phyloP scores from a whole-genome alignment of 352 stramenopile genomes.

The Globisporangium paroecandrum region DNA sequence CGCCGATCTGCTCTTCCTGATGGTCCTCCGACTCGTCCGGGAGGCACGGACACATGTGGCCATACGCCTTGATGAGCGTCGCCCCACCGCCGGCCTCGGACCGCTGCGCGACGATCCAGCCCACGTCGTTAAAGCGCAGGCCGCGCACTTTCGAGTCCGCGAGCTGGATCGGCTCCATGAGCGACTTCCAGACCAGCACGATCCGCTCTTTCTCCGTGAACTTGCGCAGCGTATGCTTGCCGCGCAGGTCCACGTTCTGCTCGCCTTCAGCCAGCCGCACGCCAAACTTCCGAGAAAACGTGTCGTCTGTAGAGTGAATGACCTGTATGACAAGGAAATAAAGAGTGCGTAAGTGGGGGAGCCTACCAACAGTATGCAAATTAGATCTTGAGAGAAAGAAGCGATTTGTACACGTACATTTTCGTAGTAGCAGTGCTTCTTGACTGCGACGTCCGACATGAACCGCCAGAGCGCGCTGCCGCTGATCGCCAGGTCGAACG shows the following conservation, averaged over 20 bases:
- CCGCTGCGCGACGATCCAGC: constrained; percentile 23
- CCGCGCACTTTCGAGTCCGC: constrained; percentile 28
- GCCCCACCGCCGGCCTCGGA: background rate
- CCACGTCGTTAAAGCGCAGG: constrained; percentile 30
- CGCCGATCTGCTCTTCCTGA: constrained; percentile 32
- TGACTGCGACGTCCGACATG: constrained; percentile 17
- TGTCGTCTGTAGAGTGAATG: constrained; percentile 2
- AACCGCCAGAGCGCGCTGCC: constrained; percentile 22
- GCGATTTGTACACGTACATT: constrained; percentile 5
- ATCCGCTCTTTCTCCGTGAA: constrained; percentile 27
- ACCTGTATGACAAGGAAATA: background rate
- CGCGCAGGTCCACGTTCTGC: constrained; percentile 34
- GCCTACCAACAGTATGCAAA: background rate
- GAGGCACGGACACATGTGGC: constrained; percentile 7
- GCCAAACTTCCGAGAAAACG: constrained; percentile 9
- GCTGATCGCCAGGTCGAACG: constrained; percentile 9
- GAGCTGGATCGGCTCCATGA: constrained; percentile 37
- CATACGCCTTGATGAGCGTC: constrained; percentile 16
- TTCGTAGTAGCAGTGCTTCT: constrained; percentile 21
- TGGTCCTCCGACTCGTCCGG: constrained; percentile 19
- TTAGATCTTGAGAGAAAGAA: background rate
- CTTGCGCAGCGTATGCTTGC: constrained; percentile 41
- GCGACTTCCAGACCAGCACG: constrained; percentile 47
- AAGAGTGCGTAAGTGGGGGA: background rate
- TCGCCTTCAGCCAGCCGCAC: constrained; percentile 6